Evolutionary conservation across 208 protist genomes (phyloP), one percentile per base, ranked within the genome.

Genomic region (Trypanosoma avium): DNA sequence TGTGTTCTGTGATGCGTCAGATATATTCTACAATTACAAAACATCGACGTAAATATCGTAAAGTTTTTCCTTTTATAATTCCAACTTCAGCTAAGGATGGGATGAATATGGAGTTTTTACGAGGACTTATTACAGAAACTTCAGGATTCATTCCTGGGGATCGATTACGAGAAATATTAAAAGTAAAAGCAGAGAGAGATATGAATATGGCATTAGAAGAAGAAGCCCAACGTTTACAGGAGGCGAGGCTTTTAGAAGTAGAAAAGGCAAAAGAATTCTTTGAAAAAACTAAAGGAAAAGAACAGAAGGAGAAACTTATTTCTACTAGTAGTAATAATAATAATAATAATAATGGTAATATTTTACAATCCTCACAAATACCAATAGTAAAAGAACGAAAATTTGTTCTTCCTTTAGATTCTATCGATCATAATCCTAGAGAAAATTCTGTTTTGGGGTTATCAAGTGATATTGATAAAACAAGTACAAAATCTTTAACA

Each of bases 1-100:
- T 97, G 27, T 93, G 84, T 59, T 81, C 85, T 19, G 86, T 94
- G 12, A 97, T 97, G 91, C 86, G 83, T 13, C 84, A 92, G 63
- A 81, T 94, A 27, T 97, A 97, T 71, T 36, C 56, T 0, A 73
- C 90, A 56, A 94, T 97, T 50, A 97, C 91, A 15, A 79, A 83
- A 70, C 67, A 97, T 54, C 79, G 88, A 0, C 78, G 75, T 30
- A 92, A 92, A 75, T 93, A 88, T 62, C 84, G 88, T 45, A 93
- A 93, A 48, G 88, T 92, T 12, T 94, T 92, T 45, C 88, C 88
- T 1, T 94, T 91, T 59, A 81, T 97, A 47, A 79, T 94, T 24
- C 88, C 91, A 6, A 85, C 75, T 33, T 94, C 88, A 0, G 86
- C 91, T n/a, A 79, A 85, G 58, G 78, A 88, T 30, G 88, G 91